Evolutionary conservation across 2,329 filamentous ascomycete species (phyloP).

Genomic region (Cercospora sojina): DNA sequence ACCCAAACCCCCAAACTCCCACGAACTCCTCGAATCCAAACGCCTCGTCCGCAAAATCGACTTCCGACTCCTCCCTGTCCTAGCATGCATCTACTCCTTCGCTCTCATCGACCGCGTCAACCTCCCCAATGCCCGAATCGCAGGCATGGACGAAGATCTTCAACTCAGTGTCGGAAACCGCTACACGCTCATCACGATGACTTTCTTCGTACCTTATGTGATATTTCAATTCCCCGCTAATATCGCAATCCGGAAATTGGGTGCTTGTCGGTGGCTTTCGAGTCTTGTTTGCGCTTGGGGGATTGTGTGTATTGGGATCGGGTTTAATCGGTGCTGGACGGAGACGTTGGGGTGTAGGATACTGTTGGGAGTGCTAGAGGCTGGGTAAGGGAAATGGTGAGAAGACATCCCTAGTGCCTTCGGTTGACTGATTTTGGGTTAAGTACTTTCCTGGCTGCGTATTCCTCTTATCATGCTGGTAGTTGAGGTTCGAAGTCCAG

Average conservation of each 20-base stretch:
- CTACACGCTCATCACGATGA: conserved; percentile 42
- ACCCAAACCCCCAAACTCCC: neutral
- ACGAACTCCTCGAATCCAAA: conserved; percentile 17
- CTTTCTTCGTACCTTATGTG: conserved; percentile 39
- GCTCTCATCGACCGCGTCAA: conserved; percentile 26
- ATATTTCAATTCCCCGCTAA: conserved; percentile 30
- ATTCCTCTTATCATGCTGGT: conserved; percentile 23
- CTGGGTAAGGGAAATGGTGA: conserved; percentile 28
- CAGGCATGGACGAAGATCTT: conserved; percentile 34
- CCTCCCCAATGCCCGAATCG: conserved; percentile 21
- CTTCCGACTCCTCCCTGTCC: conserved; percentile 22
- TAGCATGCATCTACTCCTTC: conserved; percentile 25
- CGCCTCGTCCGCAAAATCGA: conserved; percentile 27
- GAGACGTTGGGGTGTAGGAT: conserved; percentile 36
- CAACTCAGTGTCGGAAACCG: conserved; percentile 29
- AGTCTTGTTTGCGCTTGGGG: conserved; percentile 42
- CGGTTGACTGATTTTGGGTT: neutral
- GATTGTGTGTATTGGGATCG: conserved; percentile 38
- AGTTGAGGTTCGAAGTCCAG: conserved; percentile 24
- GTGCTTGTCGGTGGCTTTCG: conserved; percentile 40
- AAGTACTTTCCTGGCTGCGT: conserved; percentile 26
- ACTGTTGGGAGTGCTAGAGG: conserved; percentile 39
- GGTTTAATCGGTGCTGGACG: conserved; percentile 34
- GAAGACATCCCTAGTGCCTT: neutral
- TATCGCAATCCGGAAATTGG: conserved; percentile 39